Evolutionary conservation across 352 stramenopile species (phyloP).

Genomic region (Pythium rhizo-oryzae): DNA sequence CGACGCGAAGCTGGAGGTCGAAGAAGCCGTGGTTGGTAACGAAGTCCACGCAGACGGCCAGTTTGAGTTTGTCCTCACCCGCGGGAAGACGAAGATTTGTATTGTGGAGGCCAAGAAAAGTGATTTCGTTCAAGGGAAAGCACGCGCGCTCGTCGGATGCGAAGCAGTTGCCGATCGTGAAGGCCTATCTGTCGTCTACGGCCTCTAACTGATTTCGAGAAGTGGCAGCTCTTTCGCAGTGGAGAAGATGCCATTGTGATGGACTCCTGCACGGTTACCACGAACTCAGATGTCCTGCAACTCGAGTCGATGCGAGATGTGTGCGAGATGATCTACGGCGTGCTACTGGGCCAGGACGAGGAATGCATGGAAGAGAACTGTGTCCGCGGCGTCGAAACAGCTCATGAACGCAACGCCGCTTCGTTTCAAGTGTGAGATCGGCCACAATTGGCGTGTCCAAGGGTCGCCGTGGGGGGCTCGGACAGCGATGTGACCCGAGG

Average conservation of each 20-base stretch:
- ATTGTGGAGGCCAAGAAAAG: conserved; percentile 56
- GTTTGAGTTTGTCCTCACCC: conserved; percentile 54
- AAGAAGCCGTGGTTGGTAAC: conserved; percentile 38
- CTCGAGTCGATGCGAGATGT: no score
- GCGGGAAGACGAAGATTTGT: conserved; percentile 48
- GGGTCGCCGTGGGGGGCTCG: no score
- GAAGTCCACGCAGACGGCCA: conserved; percentile 42
- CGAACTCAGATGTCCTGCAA: no score
- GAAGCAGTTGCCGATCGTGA: conserved; percentile 48
- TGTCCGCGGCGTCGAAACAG: no score
- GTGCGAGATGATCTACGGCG: no score
- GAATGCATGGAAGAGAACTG: no score
- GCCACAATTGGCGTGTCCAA: no score
- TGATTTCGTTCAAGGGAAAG: conserved; percentile 46
- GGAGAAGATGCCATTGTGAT: conserved; percentile 36
- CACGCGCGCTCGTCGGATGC: conserved; percentile 47
- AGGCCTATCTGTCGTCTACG: conserved; percentile 43
- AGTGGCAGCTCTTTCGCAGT: conserved; percentile 44
- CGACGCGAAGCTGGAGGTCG: conserved; percentile 30
- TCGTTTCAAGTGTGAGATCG: no score
- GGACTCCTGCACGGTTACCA: no score
- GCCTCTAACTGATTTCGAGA: conserved; percentile 48
- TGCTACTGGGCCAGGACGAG: no score
- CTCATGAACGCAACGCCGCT: no score
- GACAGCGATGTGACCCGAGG: no score